Evolutionary conservation across 768 basidiomycete species (phyloP), one percentile per base, ranked within the genome.

Genomic region (Hydnum rufescens): DNA sequence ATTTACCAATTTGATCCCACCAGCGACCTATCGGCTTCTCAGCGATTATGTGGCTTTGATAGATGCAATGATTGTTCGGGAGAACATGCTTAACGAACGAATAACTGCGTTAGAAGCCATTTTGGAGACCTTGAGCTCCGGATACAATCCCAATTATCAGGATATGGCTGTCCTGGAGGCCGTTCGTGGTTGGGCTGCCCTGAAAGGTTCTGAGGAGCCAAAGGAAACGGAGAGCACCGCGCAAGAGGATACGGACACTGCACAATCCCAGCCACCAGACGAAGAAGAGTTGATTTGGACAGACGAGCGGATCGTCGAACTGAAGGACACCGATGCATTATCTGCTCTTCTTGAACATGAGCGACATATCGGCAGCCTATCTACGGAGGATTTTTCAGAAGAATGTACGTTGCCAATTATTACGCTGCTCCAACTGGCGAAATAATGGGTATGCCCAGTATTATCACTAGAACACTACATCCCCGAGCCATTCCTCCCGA

Each of bases 121-220:
- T 49, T 73, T 99, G 4, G 74, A 78, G 54, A 70, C 78, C 28
- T 74, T 99, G 6, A 74, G 86, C 22, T 74, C 76, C 5, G 80
- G 82, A 3, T 96, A 95, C 68, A 99, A 99, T 64, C 93, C 93
- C 16, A 99, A 99, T 64, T 96, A 96, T 66, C 92, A 96, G 63
- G 93, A 99, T 62, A 97, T 99, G 93, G 90, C 89, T 2, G 93
- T 97, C 47, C 75, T 95, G 28, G 92, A 93, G 58, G 92, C 93
- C 18, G 90, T 96, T 16, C 78, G 89, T 46, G 92, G 90, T 13
- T 97, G 86, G 80, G 85, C 89, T 62, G 78, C 73, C 42, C 70
- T 78, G 4, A 77, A 80, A 8, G 73, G 74, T 1, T 79, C 83
- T 47, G 71, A 74, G 4, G 73, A 69, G 26, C 77, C 77, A 59